A percentile compares a stretch with the other conserved stretches of the same genome.
phyloP scores from a whole-genome alignment of 192 early-diverging fungal species.

The Diversispora eburnea region DNA sequence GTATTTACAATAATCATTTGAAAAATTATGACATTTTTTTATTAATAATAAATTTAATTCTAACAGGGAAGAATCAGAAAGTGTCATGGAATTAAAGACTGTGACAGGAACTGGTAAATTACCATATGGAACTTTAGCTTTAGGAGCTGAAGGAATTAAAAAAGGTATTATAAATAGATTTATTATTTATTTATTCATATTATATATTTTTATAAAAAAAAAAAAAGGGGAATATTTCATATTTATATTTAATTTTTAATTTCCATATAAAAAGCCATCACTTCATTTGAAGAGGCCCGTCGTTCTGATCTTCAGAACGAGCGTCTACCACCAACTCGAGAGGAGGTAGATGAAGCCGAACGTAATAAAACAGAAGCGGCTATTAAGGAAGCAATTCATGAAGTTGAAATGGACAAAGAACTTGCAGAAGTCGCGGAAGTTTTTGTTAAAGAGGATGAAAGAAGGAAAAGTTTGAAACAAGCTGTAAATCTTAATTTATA shows the following conservation, averaged over 20 bases:
- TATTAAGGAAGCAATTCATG: slow-evolving; percentile 33
- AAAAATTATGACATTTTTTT: neutral
- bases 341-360: slow-evolving; percentile 34
- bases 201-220: neutral
- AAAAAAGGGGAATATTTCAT: neutral
- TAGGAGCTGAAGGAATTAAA: slow-evolving; percentile 91
- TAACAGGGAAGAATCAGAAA: slow-evolving; percentile 74
- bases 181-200: neutral
- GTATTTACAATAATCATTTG: neutral
- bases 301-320: slow-evolving; percentile 91
- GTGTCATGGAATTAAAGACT: slow-evolving; percentile 89
- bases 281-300: slow-evolving; percentile 90
- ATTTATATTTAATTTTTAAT: neutral
- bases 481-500: neutral
- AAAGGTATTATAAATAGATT: slow-evolving; percentile 49
- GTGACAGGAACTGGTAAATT: slow-evolving; percentile 79
- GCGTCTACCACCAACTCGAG: slow-evolving; percentile 74
- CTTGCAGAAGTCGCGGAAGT: slow-evolving; percentile 20
- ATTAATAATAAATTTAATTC: no score
- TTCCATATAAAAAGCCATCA: slow-evolving; percentile 57
- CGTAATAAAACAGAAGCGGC: slow-evolving; percentile 33
- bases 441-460: slow-evolving; percentile 29
- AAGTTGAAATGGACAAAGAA: slow-evolving; percentile 20
- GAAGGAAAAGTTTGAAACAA: slow-evolving; percentile 27
- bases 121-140: slow-evolving; percentile 80